Evolutionary conservation across 805 yeast genomes (phyloP), one percentile per base, ranked within the genome.

Genomic region (Yamadazyma phyllophila): DNA sequence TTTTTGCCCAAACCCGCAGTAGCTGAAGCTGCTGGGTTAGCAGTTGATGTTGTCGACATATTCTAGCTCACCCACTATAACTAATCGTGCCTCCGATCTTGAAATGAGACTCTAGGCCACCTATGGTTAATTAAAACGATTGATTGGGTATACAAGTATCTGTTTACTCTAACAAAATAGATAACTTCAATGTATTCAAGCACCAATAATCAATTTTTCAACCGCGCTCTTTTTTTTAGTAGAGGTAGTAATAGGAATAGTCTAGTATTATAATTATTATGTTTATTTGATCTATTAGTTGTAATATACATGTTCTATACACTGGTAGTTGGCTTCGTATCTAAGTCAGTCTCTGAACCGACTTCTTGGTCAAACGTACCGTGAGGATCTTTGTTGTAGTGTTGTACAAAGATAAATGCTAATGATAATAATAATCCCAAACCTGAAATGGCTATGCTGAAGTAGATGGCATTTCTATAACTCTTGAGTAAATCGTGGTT

Each of bases 401-500:
- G 41, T 40, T 53, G 57, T 7, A 45, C 17, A 32, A 46, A 31
- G n/a, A 61, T 48, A 31, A 68, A 71, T 41, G 67, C 50, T 11
- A 63, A 17, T 32, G 66, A 52, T 44, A 50, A 49, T 35, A 59
- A 53, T 4, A 53, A 65, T 0, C 83, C 85, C 13, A 74, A 47
- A 0, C 74, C 81, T 1, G 83, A 77, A 9, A 82, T 59, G 0
- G 90, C 92, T 29, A 79, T 67, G 1, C 85, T 89, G 15, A 78
- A 71, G 52, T 82, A 82, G 41, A 73, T 58, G 0, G 86, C 86
- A 14, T 75, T 74, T 41, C 88, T 62, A 54, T 81, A 79, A 13
- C 83, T 78, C 27, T 68, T 49, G 41, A 80, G 49, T 2, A 43
- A 34, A 30, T 53, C 40, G 8, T 48, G 26, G 9, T 37, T 26